These are phyloP conservation scores for Hypoxylon lienhwacheense DNA, from an alignment of 495 filamentous ascomycete genomes.

Conservation along the genomic window DNA sequence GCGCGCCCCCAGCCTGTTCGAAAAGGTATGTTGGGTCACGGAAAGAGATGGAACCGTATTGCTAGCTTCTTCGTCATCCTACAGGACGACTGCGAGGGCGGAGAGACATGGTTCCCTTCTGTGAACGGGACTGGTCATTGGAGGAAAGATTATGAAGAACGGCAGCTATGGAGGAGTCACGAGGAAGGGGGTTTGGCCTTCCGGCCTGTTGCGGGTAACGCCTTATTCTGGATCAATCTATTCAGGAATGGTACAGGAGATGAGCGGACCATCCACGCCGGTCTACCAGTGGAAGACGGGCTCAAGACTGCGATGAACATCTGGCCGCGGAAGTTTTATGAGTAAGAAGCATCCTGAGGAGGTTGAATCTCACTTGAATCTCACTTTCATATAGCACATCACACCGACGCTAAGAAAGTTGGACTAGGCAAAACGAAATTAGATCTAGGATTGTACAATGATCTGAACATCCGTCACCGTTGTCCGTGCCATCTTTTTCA, in stretches of 20 bases:
- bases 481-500: constrained; percentile 83
- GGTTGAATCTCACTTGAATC: neutral
- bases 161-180: constrained; percentile 46
- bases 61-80: constrained; percentile 55
- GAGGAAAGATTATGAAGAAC: constrained; percentile 9
- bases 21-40: constrained; percentile 28
- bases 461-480: constrained; percentile 69
- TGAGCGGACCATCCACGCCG: constrained; percentile 52
- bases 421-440: too few species aligned
- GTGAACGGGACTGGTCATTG: constrained; percentile 35
- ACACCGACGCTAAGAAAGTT: too few species aligned
- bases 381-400: too few species aligned
- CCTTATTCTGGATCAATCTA: constrained; percentile 59
- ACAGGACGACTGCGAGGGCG: constrained; percentile 46
- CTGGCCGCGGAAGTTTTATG: constrained; percentile 50
- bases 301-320: constrained; percentile 61
- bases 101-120: constrained; percentile 53
- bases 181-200: constrained; percentile 57
- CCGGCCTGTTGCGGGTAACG: constrained; percentile 53
- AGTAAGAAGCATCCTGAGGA: neutral
- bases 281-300: constrained; percentile 50
- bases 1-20: constrained; percentile 38
- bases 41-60: constrained; percentile 46
- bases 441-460: constrained; percentile 42
- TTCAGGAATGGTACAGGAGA: constrained; percentile 52